Conservation (phyloP, 345 rosid species). For the Murraya paniculata region DNA sequence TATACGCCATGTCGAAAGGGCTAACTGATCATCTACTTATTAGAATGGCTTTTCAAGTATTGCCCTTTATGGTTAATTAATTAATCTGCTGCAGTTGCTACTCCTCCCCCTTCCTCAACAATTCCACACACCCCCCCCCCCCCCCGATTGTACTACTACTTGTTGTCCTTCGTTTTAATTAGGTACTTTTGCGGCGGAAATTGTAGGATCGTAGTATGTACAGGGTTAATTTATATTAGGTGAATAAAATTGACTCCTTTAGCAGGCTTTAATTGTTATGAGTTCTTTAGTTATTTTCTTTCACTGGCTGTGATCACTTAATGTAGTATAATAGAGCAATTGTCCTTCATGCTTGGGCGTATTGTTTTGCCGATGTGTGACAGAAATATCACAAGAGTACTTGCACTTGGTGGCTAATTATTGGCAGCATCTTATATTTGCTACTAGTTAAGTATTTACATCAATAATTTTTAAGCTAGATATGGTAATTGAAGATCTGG, state of each 20-base stretch:
- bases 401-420: not conserved
- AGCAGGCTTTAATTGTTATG: not conserved
- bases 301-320: not conserved
- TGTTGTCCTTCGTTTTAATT: slow-evolving; percentile 1
- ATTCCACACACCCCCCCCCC: too few relatives aligned
- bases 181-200: slow-evolving; percentile 9
- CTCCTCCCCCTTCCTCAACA: too few relatives aligned
- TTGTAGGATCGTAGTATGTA: slow-evolving; percentile 10
- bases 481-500: not conserved
- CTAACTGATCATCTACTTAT: slow-evolving; percentile 16
- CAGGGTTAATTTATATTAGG: slow-evolving; percentile 13
- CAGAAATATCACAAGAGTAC: not conserved
- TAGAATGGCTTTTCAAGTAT: not conserved
- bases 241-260: slow-evolving; percentile 18
- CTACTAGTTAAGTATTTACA: not conserved
- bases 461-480: not conserved
- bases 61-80: not conserved
- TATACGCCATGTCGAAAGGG: slow-evolving; percentile 43
- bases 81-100: not conserved
- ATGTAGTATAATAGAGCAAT: too few relatives aligned
- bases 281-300: not conserved
- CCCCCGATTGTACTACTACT: not conserved
- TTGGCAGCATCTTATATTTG: not conserved
- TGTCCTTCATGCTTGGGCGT: too few relatives aligned
- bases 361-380: not conserved